Conservation (phyloP, 2,329 filamentous ascomycete species). For the Exserohilum rostratum region DNA sequence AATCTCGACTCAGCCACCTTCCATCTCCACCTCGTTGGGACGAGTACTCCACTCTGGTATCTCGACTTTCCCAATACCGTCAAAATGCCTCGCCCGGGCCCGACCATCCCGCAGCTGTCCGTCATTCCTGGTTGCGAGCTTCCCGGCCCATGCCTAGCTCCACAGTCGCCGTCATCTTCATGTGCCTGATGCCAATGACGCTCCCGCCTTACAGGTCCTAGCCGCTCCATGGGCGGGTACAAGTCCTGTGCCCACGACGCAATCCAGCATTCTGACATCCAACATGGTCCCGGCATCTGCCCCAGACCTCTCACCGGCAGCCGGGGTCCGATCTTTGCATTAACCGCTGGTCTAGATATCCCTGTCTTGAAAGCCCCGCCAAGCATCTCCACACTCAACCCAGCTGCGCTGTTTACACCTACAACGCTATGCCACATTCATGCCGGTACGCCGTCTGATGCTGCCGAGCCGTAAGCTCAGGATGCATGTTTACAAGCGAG, state of each 20-base stretch:
- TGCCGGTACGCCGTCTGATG: conserved; percentile 11
- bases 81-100: conserved; percentile 16
- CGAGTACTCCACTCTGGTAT: conserved; percentile 13
- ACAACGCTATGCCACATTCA: conserved; percentile 16
- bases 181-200: background rate
- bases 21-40: conserved; percentile 18
- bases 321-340: conserved; percentile 1
- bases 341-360: conserved; percentile 13
- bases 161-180: conserved; percentile 6
- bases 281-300: background rate
- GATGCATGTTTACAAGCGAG: conserved; percentile 16
- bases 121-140: background rate
- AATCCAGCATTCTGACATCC: conserved; percentile 4
- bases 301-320: conserved; percentile 3
- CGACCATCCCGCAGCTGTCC: conserved; percentile 6
- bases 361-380: conserved; percentile 8
- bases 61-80: conserved; percentile 15
- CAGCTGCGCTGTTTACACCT: conserved; percentile 7
- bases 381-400: conserved; percentile 15
- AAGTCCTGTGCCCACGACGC: background rate
- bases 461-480: conserved; percentile 14
- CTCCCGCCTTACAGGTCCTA: no score
- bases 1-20: conserved; percentile 18
- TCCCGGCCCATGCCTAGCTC: conserved; percentile 7
- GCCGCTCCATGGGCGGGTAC: no score